A percentile compares a stretch with the other conserved stretches of the same genome.
These are phyloP conservation scores for Prillingera fragicola DNA, from an alignment of 1,284 basidiomycete genomes.

Conservation along the genomic window DNA sequence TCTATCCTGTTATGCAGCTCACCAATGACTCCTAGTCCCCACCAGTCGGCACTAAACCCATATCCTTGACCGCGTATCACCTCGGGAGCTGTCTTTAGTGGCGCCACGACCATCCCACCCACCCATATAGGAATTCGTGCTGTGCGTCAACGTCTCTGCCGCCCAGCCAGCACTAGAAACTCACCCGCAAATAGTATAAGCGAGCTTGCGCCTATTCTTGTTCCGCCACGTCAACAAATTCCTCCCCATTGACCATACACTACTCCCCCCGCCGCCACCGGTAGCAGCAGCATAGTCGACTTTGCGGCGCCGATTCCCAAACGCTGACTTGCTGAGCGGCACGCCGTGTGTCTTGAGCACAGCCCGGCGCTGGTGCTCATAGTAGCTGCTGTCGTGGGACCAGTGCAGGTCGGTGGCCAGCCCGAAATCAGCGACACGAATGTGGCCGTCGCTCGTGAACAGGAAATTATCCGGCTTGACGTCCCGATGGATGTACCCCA, in stretches of 20 bases:
- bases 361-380: conserved; percentile 85
- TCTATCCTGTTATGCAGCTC: conserved; percentile 47
- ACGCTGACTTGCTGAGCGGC: conserved; percentile 55
- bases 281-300: too few relatives aligned
- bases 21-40: conserved; percentile 85
- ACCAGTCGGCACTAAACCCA: conserved; percentile 94
- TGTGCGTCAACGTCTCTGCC: conserved; percentile 52
- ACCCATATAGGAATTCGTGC: conserved; percentile 82
- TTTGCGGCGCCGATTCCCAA: conserved; percentile 12
- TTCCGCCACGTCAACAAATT: conserved; percentile 13
- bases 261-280: conserved; percentile 1
- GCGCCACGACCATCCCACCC: conserved; percentile 24
- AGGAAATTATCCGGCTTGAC: conserved; percentile 97
- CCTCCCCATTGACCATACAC: conserved; percentile 49
- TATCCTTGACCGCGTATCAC: conserved; percentile 82
- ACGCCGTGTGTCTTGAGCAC: conserved; percentile 89
- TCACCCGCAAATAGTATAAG: conserved; percentile 78
- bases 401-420: conserved; percentile 62
- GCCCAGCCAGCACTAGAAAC: conserved; percentile 45
- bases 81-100: conserved; percentile 74
- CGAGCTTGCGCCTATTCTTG: conserved; percentile 84
- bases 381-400: conserved; percentile 89
- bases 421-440: conserved; percentile 92
- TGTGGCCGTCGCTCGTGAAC: conserved; percentile 86
- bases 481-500: conserved; percentile 95